Conservation (phyloP, 2,329 filamentous ascomycete genomes). For the Sarocladium kiliense region DNA sequence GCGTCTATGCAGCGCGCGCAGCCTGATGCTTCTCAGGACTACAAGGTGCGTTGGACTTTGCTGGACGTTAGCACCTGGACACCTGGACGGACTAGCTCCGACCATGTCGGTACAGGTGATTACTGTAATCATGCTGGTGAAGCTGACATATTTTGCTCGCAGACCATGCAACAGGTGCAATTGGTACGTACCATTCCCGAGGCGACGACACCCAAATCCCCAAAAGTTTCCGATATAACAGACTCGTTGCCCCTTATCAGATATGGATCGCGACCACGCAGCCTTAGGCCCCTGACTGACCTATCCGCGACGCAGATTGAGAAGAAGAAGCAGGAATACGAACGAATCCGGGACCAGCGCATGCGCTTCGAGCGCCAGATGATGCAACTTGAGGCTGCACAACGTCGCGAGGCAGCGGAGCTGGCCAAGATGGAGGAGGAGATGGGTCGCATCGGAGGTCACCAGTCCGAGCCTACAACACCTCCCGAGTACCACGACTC, state of each 20-base stretch:
- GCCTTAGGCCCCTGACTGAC: slow-evolving; percentile 28
- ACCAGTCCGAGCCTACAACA: slow-evolving; percentile 92
- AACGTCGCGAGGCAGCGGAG: slow-evolving; percentile 76
- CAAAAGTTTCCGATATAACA: not conserved
- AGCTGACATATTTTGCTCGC: slow-evolving; percentile 17
- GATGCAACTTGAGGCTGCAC: slow-evolving; percentile 80
- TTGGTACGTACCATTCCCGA: slow-evolving; percentile 52
- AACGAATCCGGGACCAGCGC: slow-evolving; percentile 83
- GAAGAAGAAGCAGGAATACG: slow-evolving; percentile 90
- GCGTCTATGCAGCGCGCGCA: slow-evolving; percentile 39
- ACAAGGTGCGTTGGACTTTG: slow-evolving; percentile 21
- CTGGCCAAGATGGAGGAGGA: slow-evolving; percentile 81
- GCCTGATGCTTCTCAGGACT: slow-evolving; percentile 44
- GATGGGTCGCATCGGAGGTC: slow-evolving; percentile 59
- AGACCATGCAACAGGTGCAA: slow-evolving; percentile 70
- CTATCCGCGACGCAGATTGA: slow-evolving; percentile 59
- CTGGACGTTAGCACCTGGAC: not conserved
- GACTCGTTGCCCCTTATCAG: not conserved
- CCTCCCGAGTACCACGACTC: slow-evolving; percentile 86
- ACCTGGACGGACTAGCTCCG: not conserved
- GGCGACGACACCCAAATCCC: not conserved
- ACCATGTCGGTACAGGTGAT: not conserved
- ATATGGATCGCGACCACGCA: not conserved
- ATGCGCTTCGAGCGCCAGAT: slow-evolving; percentile 89
- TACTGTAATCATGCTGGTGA: not conserved